Conservation (phyloP, 2,329 filamentous ascomycete genomes). For the Colletotrichum echinochloae region DNA sequence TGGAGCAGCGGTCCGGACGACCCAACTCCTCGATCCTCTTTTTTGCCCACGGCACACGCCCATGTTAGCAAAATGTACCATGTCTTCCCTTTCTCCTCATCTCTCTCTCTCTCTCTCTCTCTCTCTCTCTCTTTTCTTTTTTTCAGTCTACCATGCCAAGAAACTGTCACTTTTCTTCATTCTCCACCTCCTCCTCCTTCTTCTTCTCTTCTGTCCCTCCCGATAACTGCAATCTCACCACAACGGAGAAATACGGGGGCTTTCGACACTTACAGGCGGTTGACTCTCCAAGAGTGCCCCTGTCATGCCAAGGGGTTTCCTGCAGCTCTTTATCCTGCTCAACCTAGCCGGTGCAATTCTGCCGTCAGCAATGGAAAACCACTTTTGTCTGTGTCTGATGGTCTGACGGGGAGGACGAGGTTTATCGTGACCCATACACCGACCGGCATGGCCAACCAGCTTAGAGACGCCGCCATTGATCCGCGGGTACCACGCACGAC, state of each 20-base stretch:
- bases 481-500: slow-evolving; percentile 10
- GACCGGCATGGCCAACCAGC: slow-evolving; percentile 1
- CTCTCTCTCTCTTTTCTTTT: background rate
- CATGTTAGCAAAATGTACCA: slow-evolving; percentile 25
- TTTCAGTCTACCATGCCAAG: background rate
- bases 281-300: slow-evolving; percentile 45
- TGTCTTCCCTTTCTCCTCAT: slow-evolving; percentile 12
- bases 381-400: slow-evolving; percentile 17
- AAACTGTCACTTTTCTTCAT: too few relatives aligned
- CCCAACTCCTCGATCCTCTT: slow-evolving; percentile 40
- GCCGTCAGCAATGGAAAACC: slow-evolving; percentile 43
- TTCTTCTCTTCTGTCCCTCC: background rate
- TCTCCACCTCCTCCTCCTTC: background rate
- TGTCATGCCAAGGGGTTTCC: slow-evolving; percentile 47
- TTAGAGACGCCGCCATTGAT: slow-evolving; percentile 30
- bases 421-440: slow-evolving; percentile 18
- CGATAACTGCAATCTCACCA: background rate
- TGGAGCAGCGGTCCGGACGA: slow-evolving; percentile 37
- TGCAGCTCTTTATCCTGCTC: slow-evolving; percentile 40
- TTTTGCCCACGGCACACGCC: slow-evolving; percentile 17
- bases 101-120: background rate
- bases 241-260: background rate
- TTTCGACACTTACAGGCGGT: slow-evolving; percentile 30
- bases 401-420: background rate
- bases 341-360: slow-evolving; percentile 41